Conservation (phyloP, 768 basidiomycete species). For the Coprinopsis marcescibilis region DNA sequence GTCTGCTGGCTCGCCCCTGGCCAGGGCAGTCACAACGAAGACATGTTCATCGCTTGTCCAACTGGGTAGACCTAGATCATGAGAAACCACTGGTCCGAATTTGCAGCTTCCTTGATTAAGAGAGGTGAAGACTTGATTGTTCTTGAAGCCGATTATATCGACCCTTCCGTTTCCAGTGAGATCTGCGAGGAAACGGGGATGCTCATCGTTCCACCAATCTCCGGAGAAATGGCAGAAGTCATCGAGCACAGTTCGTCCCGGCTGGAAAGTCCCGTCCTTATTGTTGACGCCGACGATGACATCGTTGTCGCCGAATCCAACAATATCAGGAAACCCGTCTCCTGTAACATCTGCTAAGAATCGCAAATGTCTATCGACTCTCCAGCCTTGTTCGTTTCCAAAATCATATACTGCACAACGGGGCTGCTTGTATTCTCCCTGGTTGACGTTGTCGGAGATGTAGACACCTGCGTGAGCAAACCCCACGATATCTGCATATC, state of each 20-base stretch:
- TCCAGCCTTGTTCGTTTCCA: conserved; percentile 2
- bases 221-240: neutral
- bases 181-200: conserved; percentile 5
- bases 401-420: conserved; percentile 2
- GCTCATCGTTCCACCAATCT: neutral
- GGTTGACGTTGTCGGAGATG: neutral
- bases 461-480: conserved; percentile 1
- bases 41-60: too few relatives aligned
- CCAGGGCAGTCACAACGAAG: too few relatives aligned
- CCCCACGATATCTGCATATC: conserved; percentile 1
- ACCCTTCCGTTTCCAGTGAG: conserved; percentile 2
- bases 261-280: conserved; percentile 1
- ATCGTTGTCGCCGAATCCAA: conserved; percentile 1
- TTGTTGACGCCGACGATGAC: neutral
- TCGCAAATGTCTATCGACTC: neutral
- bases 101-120: neutral
- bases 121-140: neutral
- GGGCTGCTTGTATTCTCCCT: neutral
- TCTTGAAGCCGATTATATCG: conserved; percentile 4
- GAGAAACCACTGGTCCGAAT: neutral
- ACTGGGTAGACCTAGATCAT: neutral
- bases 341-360: conserved; percentile 1
- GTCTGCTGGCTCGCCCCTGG: too few relatives aligned
- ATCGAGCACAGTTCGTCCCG: neutral
- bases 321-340: neutral